These are phyloP conservation scores for Prunus davidiana DNA, from an alignment of 306 rosid species.

Conservation along the genomic window DNA sequence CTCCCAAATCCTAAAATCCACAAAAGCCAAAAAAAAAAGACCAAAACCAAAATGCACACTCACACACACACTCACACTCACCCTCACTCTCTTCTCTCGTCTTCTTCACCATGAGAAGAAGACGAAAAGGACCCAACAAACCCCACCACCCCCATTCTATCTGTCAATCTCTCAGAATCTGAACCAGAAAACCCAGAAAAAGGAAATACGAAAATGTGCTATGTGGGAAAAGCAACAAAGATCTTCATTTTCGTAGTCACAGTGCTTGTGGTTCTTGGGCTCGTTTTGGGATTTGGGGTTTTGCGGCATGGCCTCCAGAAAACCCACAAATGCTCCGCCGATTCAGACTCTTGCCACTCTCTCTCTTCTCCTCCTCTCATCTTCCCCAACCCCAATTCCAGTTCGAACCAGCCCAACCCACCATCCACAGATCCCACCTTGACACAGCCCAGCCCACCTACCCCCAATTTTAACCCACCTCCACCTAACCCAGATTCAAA, in stretches of 20 bases:
- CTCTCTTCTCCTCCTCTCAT: conserved; percentile 31
- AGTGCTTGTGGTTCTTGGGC: conserved; percentile 58
- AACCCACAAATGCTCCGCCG: conserved; percentile 50
- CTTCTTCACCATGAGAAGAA: conserved; percentile 66
- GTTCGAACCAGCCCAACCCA: conserved; percentile 38
- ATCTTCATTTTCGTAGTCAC: conserved; percentile 96
- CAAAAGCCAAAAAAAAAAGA: not conserved
- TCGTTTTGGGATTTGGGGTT: conserved; percentile 63
- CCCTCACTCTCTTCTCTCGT: conserved; percentile 14
- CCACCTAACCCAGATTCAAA: conserved; percentile 3
- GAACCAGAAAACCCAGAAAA: not conserved
- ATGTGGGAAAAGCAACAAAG: conserved; percentile 98
- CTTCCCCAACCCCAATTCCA: conserved; percentile 48
- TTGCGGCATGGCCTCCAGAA: conserved; percentile 49
- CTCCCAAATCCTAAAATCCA: conserved; percentile 7
- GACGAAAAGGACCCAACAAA: conserved; percentile 50
- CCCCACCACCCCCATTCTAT: conserved; percentile 2
- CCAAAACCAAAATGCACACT: conserved; percentile 1
- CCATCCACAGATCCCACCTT: conserved; percentile 19
- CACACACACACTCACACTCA: not conserved
- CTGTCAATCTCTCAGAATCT: conserved; percentile 14
- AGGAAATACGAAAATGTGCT: conserved; percentile 51
- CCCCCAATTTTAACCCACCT: conserved; percentile 14
- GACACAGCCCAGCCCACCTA: not conserved
- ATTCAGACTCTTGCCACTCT: conserved; percentile 43